phyloP scores from a whole-genome alignment of 805 yeast genomes.

The Kluyveromyces starmeri region DNA sequence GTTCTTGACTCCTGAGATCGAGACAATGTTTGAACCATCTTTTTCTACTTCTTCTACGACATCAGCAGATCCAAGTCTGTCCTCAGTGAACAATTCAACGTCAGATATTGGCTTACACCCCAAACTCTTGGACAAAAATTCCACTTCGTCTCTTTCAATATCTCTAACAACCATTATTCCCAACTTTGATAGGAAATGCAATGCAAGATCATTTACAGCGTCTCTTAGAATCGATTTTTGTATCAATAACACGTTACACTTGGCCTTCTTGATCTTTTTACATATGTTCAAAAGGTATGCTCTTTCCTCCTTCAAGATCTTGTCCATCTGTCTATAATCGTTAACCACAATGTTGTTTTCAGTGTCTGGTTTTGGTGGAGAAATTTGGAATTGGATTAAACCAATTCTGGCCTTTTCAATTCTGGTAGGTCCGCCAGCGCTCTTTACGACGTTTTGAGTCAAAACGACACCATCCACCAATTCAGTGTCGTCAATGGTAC shows the following conservation, averaged over 20 bases:
- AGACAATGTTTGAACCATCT: constrained; percentile 82
- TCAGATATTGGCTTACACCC: constrained; percentile 97
- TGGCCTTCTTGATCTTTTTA: constrained; percentile 92
- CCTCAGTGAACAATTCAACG: constrained; percentile 86
- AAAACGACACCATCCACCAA: constrained; percentile 88
- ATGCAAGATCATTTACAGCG: constrained; percentile 88
- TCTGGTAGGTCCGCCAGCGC: constrained; percentile 92
- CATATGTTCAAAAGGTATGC: constrained; percentile 90
- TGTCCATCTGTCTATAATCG: constrained; percentile 99
- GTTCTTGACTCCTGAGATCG: constrained; percentile 69
- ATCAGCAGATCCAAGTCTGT: constrained; percentile 86
- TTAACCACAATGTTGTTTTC: constrained; percentile 96
- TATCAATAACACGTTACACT: constrained; percentile 83
- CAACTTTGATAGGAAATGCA: constrained; percentile 88
- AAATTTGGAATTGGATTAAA: constrained; percentile 83
- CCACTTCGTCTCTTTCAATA: constrained; percentile 93
- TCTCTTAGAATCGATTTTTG: constrained; percentile 92
- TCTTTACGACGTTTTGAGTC: constrained; percentile 80
- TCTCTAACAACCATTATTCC: constrained; percentile 93
- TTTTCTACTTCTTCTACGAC: constrained; percentile 84
- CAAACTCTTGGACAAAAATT: constrained; percentile 69
- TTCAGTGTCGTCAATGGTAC: constrained; percentile 95
- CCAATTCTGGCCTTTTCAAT: constrained; percentile 91
- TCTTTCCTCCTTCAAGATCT: constrained; percentile 94
- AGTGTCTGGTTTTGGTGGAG: constrained; percentile 96